Base-by-base conservation (phyloP, 768 basidiomycete genomes). In the Porphyrellus cyaneotinctus region DNA sequence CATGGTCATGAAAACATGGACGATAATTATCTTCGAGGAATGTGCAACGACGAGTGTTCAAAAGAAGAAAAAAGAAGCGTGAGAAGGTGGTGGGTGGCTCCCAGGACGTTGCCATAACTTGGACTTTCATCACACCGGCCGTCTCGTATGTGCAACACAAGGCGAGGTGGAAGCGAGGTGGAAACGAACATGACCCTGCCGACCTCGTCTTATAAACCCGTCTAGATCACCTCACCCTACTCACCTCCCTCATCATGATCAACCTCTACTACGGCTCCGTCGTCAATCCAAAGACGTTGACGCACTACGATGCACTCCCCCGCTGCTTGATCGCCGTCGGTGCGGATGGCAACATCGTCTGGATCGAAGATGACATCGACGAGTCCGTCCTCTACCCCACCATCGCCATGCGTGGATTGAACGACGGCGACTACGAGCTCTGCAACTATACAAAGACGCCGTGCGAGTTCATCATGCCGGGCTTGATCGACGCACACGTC, bases 401-500 rank as follows among this genome's bases (percentile, higher is more conserved):
- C 6, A 68, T 88, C 30, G 70, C 72, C 1, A 62, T 70, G 44
- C 78, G 83, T 54, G 86, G 83, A 6, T 67, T 73, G 35, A 38
- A 68, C 10, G 71, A 78, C 22, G 61, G 63, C 13, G 55, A 54
- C 24, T 54, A 45, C 46, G 37, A 24, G 4, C 65, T 82, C 2
- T 61, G 75, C 13, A 51, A 56, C 17, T 68, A 82, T 45, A 69
- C 30, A 28, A n/a, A 22, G 13, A 31, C 63, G n/a, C 64, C 74
- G 2, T 80, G 81, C 3, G 75, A 83, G 59, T 93, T 92, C 62
- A 58, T 95, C 43, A 80, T 91, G 64, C 93, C 93, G 13, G 93
- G 93, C 6, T 83, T 95, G 64, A 75, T 94, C 48, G 93, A 95
- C 74, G 92, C 92, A 8, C 92, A 94, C 70, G 89, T 89, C 26